phyloP scores from a whole-genome alignment of 306 rosid species.

The Citrullus colocynthis region DNA sequence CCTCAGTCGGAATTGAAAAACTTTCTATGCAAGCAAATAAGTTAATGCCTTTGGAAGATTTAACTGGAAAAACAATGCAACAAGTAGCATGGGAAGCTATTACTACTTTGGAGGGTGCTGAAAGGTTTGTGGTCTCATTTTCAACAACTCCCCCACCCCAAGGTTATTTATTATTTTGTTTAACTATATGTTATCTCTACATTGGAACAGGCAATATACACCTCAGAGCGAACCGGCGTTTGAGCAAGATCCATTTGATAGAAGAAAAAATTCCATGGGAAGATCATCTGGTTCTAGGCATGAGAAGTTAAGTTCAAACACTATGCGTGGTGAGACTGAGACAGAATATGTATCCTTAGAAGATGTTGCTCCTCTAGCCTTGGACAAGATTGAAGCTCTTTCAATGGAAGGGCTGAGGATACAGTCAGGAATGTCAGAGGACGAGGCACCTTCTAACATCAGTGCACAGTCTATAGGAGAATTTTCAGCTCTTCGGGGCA shows the following conservation, averaged over 20 bases:
- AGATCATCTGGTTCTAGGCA: constrained; percentile 24
- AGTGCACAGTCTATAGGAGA: constrained; percentile 39
- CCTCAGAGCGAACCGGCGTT: constrained; percentile 32
- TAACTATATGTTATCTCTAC: constrained; percentile 9
- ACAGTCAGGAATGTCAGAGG: constrained; percentile 75
- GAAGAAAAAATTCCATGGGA: constrained; percentile 21
- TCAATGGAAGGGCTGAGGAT: constrained; percentile 84
- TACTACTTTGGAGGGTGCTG: constrained; percentile 36
- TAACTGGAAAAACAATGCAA: constrained; percentile 85
- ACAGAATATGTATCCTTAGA: constrained; percentile 60
- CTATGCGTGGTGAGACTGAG: constrained; percentile 26
- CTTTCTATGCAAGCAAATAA: constrained; percentile 87
- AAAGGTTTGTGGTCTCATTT: constrained; percentile 37
- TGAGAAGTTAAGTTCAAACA: constrained; percentile 20
- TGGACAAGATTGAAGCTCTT: constrained; percentile 88
- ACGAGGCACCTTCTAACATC: constrained; percentile 71
- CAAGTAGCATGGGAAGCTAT: constrained; percentile 81
- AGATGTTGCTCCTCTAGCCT: constrained; percentile 86
- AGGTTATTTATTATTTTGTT: constrained; percentile 1
- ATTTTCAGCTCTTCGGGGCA: constrained; percentile 48
- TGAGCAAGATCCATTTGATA: constrained; percentile 19
- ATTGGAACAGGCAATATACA: constrained; percentile 35
- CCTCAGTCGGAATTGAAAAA: constrained; percentile 79
- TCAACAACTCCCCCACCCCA: background rate
- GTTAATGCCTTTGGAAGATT: constrained; percentile 83